phyloP scores from a whole-genome alignment of 2,329 filamentous ascomycete genomes.

The Emericellopsis cladophorae region DNA sequence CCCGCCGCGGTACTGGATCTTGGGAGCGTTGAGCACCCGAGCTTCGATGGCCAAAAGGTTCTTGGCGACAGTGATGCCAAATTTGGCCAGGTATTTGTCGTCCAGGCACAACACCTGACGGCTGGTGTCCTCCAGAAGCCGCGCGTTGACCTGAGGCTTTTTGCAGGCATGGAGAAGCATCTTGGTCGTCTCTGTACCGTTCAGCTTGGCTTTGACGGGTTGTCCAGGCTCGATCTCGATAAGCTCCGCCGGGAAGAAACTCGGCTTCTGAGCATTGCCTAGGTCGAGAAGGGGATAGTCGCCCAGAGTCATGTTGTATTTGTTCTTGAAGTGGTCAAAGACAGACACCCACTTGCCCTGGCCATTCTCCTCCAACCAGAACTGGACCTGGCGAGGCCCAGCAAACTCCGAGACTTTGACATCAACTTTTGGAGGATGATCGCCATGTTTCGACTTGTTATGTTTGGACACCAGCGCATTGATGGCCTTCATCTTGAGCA shows the following conservation, averaged over 20 bases:
- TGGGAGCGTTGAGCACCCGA: slow-evolving; percentile 39
- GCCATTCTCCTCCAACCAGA: slow-evolving; percentile 14
- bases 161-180: slow-evolving; percentile 69
- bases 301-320: slow-evolving; percentile 20
- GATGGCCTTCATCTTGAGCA: slow-evolving; percentile 16
- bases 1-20: slow-evolving; percentile 40
- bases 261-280: slow-evolving; percentile 41
- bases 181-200: slow-evolving; percentile 42
- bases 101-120: slow-evolving; percentile 46
- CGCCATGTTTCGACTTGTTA: slow-evolving; percentile 7
- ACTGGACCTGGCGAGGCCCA: slow-evolving; percentile 18
- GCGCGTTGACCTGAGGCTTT: slow-evolving; percentile 51
- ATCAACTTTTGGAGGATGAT: slow-evolving; percentile 11
- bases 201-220: slow-evolving; percentile 45
- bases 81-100: slow-evolving; percentile 30
- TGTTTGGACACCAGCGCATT: slow-evolving; percentile 12
- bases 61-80: slow-evolving; percentile 50
- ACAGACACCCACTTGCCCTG: slow-evolving; percentile 21
- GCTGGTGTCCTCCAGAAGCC: slow-evolving; percentile 48
- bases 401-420: slow-evolving; percentile 11
- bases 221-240: slow-evolving; percentile 55
- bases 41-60: slow-evolving; percentile 59
- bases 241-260: slow-evolving; percentile 55
- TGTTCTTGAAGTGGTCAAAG: slow-evolving; percentile 27
- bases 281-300: slow-evolving; percentile 53